phyloP scores from a whole-genome alignment of 257 asterid species.

The Prunella vulgaris region DNA sequence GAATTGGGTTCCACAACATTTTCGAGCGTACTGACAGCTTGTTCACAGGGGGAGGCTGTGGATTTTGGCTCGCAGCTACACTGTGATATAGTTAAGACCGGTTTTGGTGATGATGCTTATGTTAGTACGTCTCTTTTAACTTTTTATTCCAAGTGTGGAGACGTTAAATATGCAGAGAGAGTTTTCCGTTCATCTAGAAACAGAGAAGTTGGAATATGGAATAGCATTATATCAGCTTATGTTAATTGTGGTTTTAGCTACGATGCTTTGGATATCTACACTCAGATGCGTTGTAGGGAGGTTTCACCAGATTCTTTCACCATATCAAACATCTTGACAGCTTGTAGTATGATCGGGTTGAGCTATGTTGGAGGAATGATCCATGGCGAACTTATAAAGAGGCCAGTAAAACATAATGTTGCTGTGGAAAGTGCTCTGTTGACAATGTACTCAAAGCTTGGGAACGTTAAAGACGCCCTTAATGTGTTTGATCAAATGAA shows the following conservation, averaged over 20 bases:
- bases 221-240: slow-evolving; percentile 84
- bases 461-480: slow-evolving; percentile 38
- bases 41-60: slow-evolving; percentile 49
- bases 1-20: slow-evolving; percentile 53
- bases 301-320: slow-evolving; percentile 73
- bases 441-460: slow-evolving; percentile 80
- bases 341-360: slow-evolving; percentile 45
- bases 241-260: slow-evolving; percentile 34
- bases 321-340: slow-evolving; percentile 47
- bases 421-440: slow-evolving; percentile 63
- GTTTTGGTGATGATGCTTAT: slow-evolving; percentile 56
- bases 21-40: slow-evolving; percentile 53
- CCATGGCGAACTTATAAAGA: slow-evolving; percentile 65
- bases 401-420: slow-evolving; percentile 46
- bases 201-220: slow-evolving; percentile 66
- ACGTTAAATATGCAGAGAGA: slow-evolving; percentile 43
- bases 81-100: slow-evolving; percentile 60
- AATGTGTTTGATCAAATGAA: slow-evolving; percentile 51
- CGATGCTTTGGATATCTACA: slow-evolving; percentile 52
- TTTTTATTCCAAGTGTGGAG: slow-evolving; percentile 59
- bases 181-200: slow-evolving; percentile 34
- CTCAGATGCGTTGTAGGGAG: slow-evolving; percentile 37
- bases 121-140: slow-evolving; percentile 71
- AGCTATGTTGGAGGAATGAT: slow-evolving; percentile 41
- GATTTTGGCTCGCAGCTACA: slow-evolving; percentile 63